Conservation (phyloP, 2,329 filamentous ascomycete genomes). For the Aspergillus bombycis region DNA sequence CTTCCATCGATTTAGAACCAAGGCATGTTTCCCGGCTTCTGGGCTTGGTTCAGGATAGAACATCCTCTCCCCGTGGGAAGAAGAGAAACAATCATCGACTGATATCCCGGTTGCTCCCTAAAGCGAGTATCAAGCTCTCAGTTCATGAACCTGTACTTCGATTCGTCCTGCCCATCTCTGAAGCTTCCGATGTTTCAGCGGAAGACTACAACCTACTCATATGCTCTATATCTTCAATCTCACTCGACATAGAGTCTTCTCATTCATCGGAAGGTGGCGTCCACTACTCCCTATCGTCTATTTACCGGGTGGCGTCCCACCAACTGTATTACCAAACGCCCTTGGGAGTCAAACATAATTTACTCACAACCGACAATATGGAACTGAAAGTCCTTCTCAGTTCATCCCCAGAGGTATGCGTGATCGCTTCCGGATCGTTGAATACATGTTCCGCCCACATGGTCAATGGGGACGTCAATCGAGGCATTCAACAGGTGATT, state of each 20-base stretch:
- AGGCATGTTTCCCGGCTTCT: conserved; percentile 86
- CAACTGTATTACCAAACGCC: conserved; percentile 93
- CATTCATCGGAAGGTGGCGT: conserved; percentile 82
- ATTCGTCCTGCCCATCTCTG: conserved; percentile 81
- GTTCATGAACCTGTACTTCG: conserved; percentile 95
- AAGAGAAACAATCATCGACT: conserved; percentile 63
- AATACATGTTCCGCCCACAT: conserved; percentile 89
- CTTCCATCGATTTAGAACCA: conserved; percentile 89
- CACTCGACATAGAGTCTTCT: conserved; percentile 92
- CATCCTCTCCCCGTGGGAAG: conserved; percentile 44
- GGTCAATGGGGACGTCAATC: conserved; percentile 87
- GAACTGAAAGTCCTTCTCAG: conserved; percentile 85
- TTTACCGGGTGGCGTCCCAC: conserved; percentile 81
- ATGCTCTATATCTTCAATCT: conserved; percentile 90
- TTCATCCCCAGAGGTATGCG: conserved; percentile 81
- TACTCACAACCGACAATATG: conserved; percentile 83
- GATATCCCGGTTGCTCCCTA: conserved; percentile 88
- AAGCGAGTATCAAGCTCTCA: conserved; percentile 91
- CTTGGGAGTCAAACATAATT: conserved; percentile 77
- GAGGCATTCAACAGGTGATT: conserved; percentile 89
- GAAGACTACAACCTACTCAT: conserved; percentile 95
- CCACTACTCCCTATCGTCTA: conserved; percentile 83
- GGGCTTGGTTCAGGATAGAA: conserved; percentile 68
- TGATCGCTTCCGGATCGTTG: conserved; percentile 76
- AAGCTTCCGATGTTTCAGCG: conserved; percentile 57